Base-by-base conservation (phyloP, 2,329 filamentous ascomycete genomes). In the Aureobasidium mangrovei region DNA sequence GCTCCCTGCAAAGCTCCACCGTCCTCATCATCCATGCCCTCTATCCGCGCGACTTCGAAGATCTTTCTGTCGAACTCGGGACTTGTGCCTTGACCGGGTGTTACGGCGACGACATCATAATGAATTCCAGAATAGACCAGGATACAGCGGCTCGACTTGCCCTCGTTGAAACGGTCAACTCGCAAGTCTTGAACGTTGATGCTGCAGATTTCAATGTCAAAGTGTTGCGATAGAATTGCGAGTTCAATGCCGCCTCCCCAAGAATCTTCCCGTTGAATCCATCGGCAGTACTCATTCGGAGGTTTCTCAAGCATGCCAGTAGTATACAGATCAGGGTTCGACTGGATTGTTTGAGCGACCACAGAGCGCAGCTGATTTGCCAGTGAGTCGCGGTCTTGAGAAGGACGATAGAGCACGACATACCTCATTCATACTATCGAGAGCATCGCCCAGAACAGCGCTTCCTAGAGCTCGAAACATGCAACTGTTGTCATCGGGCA, bases 401-500 rank as follows among this genome's bases (percentile, higher is more conserved):
- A 18, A 18, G 18, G 18, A 4, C 41, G 44, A n/a, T 45, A 26
- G 9, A 27, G 24, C 4, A 18, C 24, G 7, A 49, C 46, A 29
- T 39, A 56, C 46, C 41, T 86, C 84, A 0, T 76, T 80, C 81
- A 87, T 85, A 7, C 77, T 76, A 59, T 85, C 82, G 61, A 85
- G 76, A 1, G 76, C 74, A 7, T 68, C 67, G 32, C 81, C 79
- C 46, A 88, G 80, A n/a, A 95, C 77, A 3, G 86, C 86, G 53
- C 84, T 86, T 12, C 88, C 87, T 44, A 97, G 83, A 0, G 91
- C 91, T 29, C 90, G 86, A 70, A 96, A 97, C 64, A 97, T 83
- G 71, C 91, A 97, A 56, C 84, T 89, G 70, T 96, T 96, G 69
- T 97, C 91, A 65, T 96, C 91, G 4, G 91, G 89, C 91, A 97